These are phyloP conservation scores for Neurospora crassa DNA, from an alignment of 2,329 filamentous ascomycete species.

Conservation along the genomic window DNA sequence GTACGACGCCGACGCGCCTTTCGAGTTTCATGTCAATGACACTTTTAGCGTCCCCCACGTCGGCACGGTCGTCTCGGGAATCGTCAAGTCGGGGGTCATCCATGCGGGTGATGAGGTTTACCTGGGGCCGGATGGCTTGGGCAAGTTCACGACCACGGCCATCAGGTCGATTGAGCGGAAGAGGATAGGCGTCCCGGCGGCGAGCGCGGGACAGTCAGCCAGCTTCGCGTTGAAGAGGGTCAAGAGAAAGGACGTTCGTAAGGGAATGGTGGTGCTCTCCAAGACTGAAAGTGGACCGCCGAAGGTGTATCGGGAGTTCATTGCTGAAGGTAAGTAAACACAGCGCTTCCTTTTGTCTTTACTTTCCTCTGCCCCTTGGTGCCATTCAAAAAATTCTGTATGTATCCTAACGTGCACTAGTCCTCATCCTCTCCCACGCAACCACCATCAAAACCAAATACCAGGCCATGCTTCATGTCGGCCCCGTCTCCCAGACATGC, in stretches of 20 bases:
- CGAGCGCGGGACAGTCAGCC: slow-evolving; percentile 83
- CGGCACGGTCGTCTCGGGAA: slow-evolving; percentile 89
- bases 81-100: slow-evolving; percentile 78
- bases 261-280: slow-evolving; percentile 94
- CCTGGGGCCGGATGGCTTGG: slow-evolving; percentile 81
- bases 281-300: slow-evolving; percentile 63
- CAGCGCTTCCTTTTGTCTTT: too few species aligned
- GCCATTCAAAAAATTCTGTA: too few species aligned
- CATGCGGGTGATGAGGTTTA: slow-evolving; percentile 86
- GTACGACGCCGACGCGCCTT: slow-evolving; percentile 78
- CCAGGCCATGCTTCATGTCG: slow-evolving; percentile 96
- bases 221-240: slow-evolving; percentile 86
- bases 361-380: too few species aligned
- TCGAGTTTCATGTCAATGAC: slow-evolving; percentile 94
- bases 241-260: slow-evolving; percentile 83
- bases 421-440: slow-evolving; percentile 88
- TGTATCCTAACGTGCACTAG: slow-evolving; percentile 31
- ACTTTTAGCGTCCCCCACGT: slow-evolving; percentile 97
- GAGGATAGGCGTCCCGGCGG: slow-evolving; percentile 77
- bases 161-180: slow-evolving; percentile 93
- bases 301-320: slow-evolving; percentile 66
- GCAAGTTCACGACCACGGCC: slow-evolving; percentile 77
- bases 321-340: slow-evolving; percentile 60
- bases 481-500: slow-evolving; percentile 89
- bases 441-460: slow-evolving; percentile 97